Conservation (phyloP, 2,329 filamentous ascomycete genomes). For the Penicillium psychrosexuale region DNA sequence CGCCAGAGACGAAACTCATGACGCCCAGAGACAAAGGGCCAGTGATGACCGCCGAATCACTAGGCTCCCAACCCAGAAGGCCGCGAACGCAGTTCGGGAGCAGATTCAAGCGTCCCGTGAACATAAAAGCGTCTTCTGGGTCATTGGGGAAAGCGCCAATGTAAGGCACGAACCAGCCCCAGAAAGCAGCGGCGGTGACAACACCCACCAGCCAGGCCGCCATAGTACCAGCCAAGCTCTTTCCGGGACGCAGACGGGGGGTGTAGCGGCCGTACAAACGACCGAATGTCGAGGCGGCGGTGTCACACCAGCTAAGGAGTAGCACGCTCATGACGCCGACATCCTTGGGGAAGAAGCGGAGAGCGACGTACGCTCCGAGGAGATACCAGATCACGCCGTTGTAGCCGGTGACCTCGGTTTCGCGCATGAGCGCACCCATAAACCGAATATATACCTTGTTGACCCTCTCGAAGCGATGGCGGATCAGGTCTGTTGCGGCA, state of each 20-base stretch:
- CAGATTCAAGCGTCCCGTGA: constrained; percentile 66
- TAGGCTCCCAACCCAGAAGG: constrained; percentile 57
- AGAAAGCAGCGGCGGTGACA: constrained; percentile 79
- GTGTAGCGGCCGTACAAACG: constrained; percentile 87
- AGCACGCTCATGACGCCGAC: constrained; percentile 85
- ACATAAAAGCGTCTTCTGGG: constrained; percentile 71
- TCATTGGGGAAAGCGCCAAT: constrained; percentile 67
- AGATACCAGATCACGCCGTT: constrained; percentile 98
- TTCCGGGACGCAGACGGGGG: constrained; percentile 76
- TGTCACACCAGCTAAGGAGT: constrained; percentile 96
- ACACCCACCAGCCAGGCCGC: constrained; percentile 82
- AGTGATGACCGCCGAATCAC: constrained; percentile 55
- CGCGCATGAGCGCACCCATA: constrained; percentile 90
- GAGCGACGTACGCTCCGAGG: constrained; percentile 80
- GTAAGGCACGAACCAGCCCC: constrained; percentile 75
- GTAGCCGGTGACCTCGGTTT: constrained; percentile 89
- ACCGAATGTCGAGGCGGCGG: constrained; percentile 91
- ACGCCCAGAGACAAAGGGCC: constrained; percentile 72
- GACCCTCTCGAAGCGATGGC: constrained; percentile 75
- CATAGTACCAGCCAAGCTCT: constrained; percentile 84
- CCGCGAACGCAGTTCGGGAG: constrained; percentile 61
- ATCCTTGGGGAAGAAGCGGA: constrained; percentile 89
- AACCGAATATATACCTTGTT: constrained; percentile 83
- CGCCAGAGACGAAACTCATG: constrained; percentile 82
- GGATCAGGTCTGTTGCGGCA: constrained; percentile 73